Base-by-base conservation (phyloP, 805 yeast genomes). In the Metschnikowia arizonensis region DNA sequence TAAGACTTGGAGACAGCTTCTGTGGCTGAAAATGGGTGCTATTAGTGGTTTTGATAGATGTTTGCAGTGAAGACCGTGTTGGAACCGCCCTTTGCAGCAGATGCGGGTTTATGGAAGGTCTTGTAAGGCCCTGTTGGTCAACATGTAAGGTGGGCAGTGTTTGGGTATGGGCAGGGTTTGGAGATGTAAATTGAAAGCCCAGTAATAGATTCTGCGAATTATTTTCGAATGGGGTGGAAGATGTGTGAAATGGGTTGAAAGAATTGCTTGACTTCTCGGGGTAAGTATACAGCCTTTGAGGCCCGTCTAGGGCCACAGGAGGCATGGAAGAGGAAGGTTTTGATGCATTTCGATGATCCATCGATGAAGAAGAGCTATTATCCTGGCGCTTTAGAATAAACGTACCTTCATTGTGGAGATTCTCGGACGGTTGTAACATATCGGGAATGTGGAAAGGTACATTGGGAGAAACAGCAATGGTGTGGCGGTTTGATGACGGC, bases 401-500 rank as follows among this genome's bases (percentile, higher is more conserved):
- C 29, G 47, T 40, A 15, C 29, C 39, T 14, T 50, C 54, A 9
- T 11, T 19, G 21, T 35, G 40, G 21, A 33, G 45, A 30, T 43
- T 31, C 3, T 29, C 21, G 46, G 51, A 53, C 32, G 54, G 54
- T 48, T 48, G 54, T 19, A 50, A 42, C 54, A 50, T 48, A 12
- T 52, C 56, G 8, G 54, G 56, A 6, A 49, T 24, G 26, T 28
- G 30, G 26, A 36, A 30, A 4, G 34, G 25, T 1, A 44, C 42
- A 4, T 39, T 41, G 7, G 58, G 56, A 14, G 53, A 43, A 2
- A 50, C 46, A 11, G 58, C 58, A 3, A 54, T 54, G 9, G 56
- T 46, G 47, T 54, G 58, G 21, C 58, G 37, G 42, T 50, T 48
- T 14, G 42, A 29, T 2, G 33, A 19, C 19, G 42, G 42, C 1